Conservation (phyloP, 768 basidiomycete genomes). For the Suillus ampliporus region DNA sequence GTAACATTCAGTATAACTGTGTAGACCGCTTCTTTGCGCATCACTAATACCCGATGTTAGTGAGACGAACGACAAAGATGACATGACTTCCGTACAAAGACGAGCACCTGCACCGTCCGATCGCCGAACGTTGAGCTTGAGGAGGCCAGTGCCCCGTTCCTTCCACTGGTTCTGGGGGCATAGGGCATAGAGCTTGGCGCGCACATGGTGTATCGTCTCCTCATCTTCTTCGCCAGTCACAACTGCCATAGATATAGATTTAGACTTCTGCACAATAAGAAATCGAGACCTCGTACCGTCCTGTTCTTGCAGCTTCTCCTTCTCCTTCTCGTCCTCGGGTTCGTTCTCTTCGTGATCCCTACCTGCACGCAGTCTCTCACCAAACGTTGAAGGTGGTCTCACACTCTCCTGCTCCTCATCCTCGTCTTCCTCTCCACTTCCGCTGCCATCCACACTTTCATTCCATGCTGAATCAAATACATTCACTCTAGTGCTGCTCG, state of each 20-base stretch:
- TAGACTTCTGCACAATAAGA: neutral
- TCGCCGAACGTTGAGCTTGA: slow-evolving; percentile 71
- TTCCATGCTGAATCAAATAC: slow-evolving; percentile 43
- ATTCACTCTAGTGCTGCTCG: slow-evolving; percentile 27
- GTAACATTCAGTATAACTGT: slow-evolving; percentile 75
- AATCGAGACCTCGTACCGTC: slow-evolving; percentile 52
- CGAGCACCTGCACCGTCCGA: slow-evolving; percentile 72
- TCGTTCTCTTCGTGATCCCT: slow-evolving; percentile 63
- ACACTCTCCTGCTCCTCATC: slow-evolving; percentile 36
- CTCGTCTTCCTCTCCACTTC: slow-evolving; percentile 49
- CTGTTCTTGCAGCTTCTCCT: slow-evolving; percentile 62
- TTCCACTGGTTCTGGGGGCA: slow-evolving; percentile 69
- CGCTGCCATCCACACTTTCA: slow-evolving; percentile 44
- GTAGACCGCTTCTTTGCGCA: slow-evolving; percentile 87
- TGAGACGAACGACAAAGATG: slow-evolving; percentile 1
- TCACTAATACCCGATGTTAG: slow-evolving; percentile 53
- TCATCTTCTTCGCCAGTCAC: slow-evolving; percentile 85
- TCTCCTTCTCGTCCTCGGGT: slow-evolving; percentile 50
- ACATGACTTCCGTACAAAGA: slow-evolving; percentile 52
- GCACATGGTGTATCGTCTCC: slow-evolving; percentile 73
- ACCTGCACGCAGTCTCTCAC: slow-evolving; percentile 67
- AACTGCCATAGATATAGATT: slow-evolving; percentile 44
- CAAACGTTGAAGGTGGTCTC: slow-evolving; percentile 52
- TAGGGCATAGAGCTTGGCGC: slow-evolving; percentile 75
- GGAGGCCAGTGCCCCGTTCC: slow-evolving; percentile 73